Base-by-base conservation (phyloP, 257 asterid species). In the Nicotiana noctiflora region DNA sequence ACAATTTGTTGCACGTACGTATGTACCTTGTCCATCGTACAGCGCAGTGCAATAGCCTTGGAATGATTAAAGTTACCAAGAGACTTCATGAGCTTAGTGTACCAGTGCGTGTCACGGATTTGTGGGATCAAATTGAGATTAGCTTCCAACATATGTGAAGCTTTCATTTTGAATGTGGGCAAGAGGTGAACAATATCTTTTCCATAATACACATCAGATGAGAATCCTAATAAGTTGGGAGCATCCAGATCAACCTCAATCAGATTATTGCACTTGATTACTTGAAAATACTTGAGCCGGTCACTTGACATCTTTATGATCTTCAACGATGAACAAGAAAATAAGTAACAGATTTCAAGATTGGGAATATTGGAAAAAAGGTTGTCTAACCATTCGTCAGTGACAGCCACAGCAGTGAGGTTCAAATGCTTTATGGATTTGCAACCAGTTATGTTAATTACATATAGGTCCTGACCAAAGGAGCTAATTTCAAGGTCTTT, bases 61-160 rank as follows among this genome's bases (percentile, higher is more conserved):
- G 14, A 77, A 57, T 56, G 37, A 77, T 57, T 57, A 77, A 77
- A 29, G 52, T 77, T 55, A 31, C 37, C 19, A 77, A 77, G 81
- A 57, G 27, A 77, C 34, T 77, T 31, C 6, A 34, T 17, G 12
- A 77, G 59, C 51, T 57, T 57, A 15, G 23, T 7, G 49, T 21
- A 7, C 19, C 34, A 18, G 7, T 5, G 40, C 5, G 1, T 34
- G 40, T 34, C 40, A 34, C 19, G 9, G 37, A 40, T 12, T 2
- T 12, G 0, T 6, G 8, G n/a, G 4, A 9, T 3, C 17, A 57
- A 57, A 29, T 2, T 12, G 19, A 52, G 56, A 12, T 0, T 5
- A 6, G 56, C 61, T 52, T n/a, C 59, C 34, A 3, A 12, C 57
- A 49, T 17, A 49, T 10, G 5, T 19, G 15, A 34, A n/a, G 57